Evolutionary conservation across 106 monocot species (phyloP).

Genomic region (Triglochin maritima): DNA sequence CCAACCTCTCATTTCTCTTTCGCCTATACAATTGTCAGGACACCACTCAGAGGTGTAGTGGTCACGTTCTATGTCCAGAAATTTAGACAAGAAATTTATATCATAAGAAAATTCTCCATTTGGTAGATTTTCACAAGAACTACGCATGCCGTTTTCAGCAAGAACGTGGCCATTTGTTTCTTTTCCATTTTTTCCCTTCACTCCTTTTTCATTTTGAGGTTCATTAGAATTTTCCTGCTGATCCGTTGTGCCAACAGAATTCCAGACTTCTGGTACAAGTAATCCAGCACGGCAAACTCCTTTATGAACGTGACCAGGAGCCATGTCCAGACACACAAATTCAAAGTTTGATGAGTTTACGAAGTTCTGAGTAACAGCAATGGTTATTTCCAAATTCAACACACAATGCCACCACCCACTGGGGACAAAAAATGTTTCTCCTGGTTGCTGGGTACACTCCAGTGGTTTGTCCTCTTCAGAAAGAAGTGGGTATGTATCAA

Average conservation of each 20-base stretch:
- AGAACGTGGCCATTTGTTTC: conserved; percentile 6
- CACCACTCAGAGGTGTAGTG: conserved; percentile 79
- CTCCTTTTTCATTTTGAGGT: conserved; percentile 50
- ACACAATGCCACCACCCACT: conserved; percentile 99
- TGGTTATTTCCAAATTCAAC: conserved; percentile 81
- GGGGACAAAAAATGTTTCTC: conserved; percentile 97
- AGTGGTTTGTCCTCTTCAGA: conserved; percentile 81
- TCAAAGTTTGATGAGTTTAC: conserved; percentile 74
- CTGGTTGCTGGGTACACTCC: conserved; percentile 87
- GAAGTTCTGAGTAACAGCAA: conserved; percentile 97
- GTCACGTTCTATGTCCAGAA: conserved; percentile 65
- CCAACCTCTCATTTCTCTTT: conserved; percentile 89
- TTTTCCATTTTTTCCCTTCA: conserved; percentile 24
- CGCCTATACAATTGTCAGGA: conserved; percentile 76
- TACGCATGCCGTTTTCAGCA: conserved; percentile 9
- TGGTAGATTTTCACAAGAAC: conserved; percentile 10
- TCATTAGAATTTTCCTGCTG: conserved; percentile 31
- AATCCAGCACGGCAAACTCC: conserved; percentile 91
- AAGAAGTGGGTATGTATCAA: conserved; percentile 92
- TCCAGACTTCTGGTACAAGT: conserved; percentile 31
- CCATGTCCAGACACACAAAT: conserved; percentile 84
- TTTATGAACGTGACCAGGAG: conserved; percentile 89
- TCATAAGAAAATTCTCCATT: conserved; percentile 60
- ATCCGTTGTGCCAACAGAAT: conserved; percentile 5
- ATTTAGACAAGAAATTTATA: conserved; percentile 64